These are phyloP conservation scores for Fremontodendron californicum DNA, from an alignment of 345 rosid species.

Conservation along the genomic window DNA sequence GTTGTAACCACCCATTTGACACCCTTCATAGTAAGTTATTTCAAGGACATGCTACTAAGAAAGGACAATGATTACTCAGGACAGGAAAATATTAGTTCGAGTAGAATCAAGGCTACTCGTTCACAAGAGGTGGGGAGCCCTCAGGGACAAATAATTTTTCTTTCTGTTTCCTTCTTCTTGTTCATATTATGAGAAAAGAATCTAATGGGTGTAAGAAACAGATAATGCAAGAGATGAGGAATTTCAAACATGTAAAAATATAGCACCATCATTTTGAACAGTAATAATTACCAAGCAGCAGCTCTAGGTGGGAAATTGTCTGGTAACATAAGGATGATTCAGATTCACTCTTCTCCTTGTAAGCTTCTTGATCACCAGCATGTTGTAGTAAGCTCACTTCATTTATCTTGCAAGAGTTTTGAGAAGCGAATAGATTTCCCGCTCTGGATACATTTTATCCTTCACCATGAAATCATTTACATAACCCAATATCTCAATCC, in stretches of 20 bases:
- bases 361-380: slow-evolving; percentile 17
- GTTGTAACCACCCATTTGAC: too few species aligned
- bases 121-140: too few species aligned
- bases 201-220: not conserved
- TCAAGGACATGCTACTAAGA: not conserved
- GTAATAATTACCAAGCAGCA: slow-evolving; percentile 22
- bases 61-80: not conserved
- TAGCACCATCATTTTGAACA: not conserved
- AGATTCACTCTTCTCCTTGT: slow-evolving; percentile 33
- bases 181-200: not conserved
- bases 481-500: slow-evolving; percentile 54
- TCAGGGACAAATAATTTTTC: not conserved
- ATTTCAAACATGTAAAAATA: not conserved
- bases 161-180: not conserved
- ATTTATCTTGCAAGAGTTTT: slow-evolving; percentile 39
- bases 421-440: slow-evolving; percentile 41
- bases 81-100: too few species aligned
- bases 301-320: slow-evolving; percentile 24
- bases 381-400: slow-evolving; percentile 49
- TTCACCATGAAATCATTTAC: slow-evolving; percentile 67
- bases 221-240: not conserved
- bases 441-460: slow-evolving; percentile 52
- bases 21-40: not conserved
- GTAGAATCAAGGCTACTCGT: too few species aligned
- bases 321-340: slow-evolving; percentile 20